These are phyloP conservation scores for Paramecium caudatum DNA, from an alignment of 73 alveolate species.

Conservation along the genomic window DNA sequence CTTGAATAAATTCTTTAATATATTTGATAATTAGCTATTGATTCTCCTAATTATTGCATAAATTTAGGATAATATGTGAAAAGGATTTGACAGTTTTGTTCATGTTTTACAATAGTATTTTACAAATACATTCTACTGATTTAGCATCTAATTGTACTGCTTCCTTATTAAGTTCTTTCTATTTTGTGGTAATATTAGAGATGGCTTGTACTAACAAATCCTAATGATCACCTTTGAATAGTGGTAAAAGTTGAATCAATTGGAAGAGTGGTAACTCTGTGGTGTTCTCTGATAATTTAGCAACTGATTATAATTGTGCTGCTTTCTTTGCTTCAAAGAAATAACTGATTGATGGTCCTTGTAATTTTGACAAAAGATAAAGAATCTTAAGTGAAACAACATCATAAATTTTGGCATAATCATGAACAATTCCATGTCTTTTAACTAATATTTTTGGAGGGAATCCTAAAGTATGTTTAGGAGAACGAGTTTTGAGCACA, in stretches of 20 bases:
- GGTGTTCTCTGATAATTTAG: neutral
- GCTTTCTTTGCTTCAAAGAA: slow-evolving; percentile 43
- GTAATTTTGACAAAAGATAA: slow-evolving; percentile 3
- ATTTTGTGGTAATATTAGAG: slow-evolving; percentile 30
- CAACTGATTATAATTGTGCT: slow-evolving; percentile 1
- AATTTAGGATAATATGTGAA: slow-evolving; percentile 29
- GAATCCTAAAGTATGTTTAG: neutral
- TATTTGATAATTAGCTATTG: neutral
- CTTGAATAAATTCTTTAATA: slow-evolving; percentile 17
- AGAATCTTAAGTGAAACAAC: slow-evolving; percentile 13
- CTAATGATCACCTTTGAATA: slow-evolving; percentile 27
- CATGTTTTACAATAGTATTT: neutral
- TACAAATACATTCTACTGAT: slow-evolving; percentile 35
- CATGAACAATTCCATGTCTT: slow-evolving; percentile 44
- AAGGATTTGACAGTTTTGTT: slow-evolving; percentile 21
- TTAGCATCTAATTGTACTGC: neutral
- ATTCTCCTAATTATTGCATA: slow-evolving; percentile 38
- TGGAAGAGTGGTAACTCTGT: neutral
- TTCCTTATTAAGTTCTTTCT: slow-evolving; percentile 10
- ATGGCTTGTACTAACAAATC: slow-evolving; percentile 35
- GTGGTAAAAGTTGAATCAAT: slow-evolving; percentile 27
- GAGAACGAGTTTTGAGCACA: neutral
- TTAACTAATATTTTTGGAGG: slow-evolving; percentile 9
- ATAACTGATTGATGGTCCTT: neutral
- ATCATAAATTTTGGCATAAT: slow-evolving; percentile 12